phyloP scores from a whole-genome alignment of 2,329 filamentous ascomycete species.

The Fusarium irregulare region DNA sequence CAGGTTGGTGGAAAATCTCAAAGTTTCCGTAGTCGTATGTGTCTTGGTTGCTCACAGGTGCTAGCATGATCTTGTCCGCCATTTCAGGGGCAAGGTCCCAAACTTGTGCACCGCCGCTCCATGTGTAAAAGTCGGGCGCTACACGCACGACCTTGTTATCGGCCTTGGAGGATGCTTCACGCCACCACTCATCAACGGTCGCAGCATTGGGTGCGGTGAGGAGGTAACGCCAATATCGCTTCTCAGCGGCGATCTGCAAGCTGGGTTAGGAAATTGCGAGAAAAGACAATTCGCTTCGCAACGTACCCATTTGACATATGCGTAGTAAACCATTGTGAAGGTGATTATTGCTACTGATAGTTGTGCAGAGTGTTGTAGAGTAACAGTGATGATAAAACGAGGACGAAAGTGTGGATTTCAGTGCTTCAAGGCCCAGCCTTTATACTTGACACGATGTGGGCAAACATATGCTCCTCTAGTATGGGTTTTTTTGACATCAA shows the following conservation, averaged over 20 bases:
- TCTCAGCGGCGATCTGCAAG: no score
- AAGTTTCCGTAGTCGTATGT: background rate
- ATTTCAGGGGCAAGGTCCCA: background rate
- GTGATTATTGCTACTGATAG: background rate
- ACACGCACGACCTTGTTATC: background rate
- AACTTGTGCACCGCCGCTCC: background rate
- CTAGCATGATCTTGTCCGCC: background rate
- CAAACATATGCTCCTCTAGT: rapidly evolving
- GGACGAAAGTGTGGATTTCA: background rate
- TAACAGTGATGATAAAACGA: no score
- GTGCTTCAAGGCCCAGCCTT: no score
- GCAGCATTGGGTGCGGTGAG: constrained; percentile 2
- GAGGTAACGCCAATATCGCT: background rate
- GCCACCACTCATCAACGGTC: constrained; percentile 18
- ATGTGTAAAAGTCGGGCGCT: background rate
- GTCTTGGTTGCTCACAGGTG: background rate
- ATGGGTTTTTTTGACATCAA: no score
- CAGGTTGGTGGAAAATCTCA: background rate
- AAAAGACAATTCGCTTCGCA: no score
- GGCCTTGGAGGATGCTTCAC: background rate
- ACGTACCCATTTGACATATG: constrained; percentile 1
- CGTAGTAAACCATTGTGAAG: constrained; percentile 18
- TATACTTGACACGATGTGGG: no score
- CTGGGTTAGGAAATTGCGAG: no score
- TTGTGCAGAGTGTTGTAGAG: no score